phyloP scores from a whole-genome alignment of 352 stramenopile genomes.

The Bremia lactucae region DNA sequence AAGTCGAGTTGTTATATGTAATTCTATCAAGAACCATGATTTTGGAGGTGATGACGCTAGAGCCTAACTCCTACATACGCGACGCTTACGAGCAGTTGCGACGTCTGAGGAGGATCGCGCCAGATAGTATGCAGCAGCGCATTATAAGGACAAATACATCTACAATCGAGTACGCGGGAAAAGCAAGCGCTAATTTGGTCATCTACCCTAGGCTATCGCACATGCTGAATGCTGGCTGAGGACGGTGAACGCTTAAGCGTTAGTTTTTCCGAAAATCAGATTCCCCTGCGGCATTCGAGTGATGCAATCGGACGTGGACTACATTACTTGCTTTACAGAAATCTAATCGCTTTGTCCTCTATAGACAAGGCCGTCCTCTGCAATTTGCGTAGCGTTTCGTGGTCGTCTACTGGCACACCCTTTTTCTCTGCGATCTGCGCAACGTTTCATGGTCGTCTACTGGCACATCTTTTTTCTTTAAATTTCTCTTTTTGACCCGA shows the following conservation, averaged over 20 bases:
- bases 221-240: constrained; percentile 46
- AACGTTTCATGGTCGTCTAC: constrained; percentile 4
- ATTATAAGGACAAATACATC: constrained; percentile 34
- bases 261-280: constrained; percentile 29
- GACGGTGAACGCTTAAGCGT: constrained; percentile 47
- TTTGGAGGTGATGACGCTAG: no score
- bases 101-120: constrained; percentile 8
- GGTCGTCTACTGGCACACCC: neutral
- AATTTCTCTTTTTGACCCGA: constrained; percentile 4
- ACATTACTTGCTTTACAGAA: neutral
- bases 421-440: constrained; percentile 17
- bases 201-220: constrained; percentile 65
- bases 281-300: constrained; percentile 3
- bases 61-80: no score
- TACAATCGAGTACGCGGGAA: constrained; percentile 63
- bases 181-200: constrained; percentile 73
- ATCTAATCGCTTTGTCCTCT: neutral
- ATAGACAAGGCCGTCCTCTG: no score
- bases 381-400: no score
- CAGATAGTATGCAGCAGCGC: constrained; percentile 10
- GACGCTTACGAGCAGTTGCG: constrained; percentile 18
- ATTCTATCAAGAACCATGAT: no score
- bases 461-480: constrained; percentile 3
- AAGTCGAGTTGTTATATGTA: no score
- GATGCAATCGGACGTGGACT: constrained; percentile 2